Evolutionary conservation across 2,329 filamentous ascomycete species (phyloP), one percentile per base, ranked within the genome.

Genomic region (Cordyceps javanica): DNA sequence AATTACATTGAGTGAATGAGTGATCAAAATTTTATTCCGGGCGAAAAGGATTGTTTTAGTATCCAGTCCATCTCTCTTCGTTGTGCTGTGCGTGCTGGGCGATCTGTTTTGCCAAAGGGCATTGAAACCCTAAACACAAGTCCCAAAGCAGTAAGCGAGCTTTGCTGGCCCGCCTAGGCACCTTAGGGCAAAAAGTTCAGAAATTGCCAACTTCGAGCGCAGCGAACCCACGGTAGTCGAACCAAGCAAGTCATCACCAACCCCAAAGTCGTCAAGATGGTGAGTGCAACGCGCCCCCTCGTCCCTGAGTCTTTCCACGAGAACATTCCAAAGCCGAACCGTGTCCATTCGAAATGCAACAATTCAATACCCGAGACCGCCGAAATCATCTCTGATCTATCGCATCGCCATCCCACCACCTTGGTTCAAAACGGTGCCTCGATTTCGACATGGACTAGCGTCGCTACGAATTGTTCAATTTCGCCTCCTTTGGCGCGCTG

Each of bases 211-310:
- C 68, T 70, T 67, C 74, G 77, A 51, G 55, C 38, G 72, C 72
- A 71, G 71, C 72, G 70, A 73, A 73, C 71, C 71, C 73, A 77
- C 75, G 73, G 74, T 75, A 71, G 74, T 74, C 77, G 78, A 79
- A 74, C 74, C 75, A 52, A 58, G 57, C 75, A 52, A 58, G 57
- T 58, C 76, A 75, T 77, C 77, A 78, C 73, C 73, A 75, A 75
- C 72, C 73, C 70, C 72, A 75, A 75, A 72, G 68, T 74, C 76
- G 76, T 73, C 76, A 77, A 81, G 75, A 83, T 83, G 80, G 80
- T 83, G 75, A 75, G 75, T 55, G 55, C 49, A 39, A 51, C 44
- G 64, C 62, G 64, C 59, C 60, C 59, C 60, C 58, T 64, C 61
- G 60, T 59, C 63, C 61, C 44, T 58, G 42, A 21, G 48, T 34